Percentiles rank a stretch among this genome's conserved stretches.
Conservation (phyloP, 371 early-diverging fungal species). For the Zychaea mexicana region DNA sequence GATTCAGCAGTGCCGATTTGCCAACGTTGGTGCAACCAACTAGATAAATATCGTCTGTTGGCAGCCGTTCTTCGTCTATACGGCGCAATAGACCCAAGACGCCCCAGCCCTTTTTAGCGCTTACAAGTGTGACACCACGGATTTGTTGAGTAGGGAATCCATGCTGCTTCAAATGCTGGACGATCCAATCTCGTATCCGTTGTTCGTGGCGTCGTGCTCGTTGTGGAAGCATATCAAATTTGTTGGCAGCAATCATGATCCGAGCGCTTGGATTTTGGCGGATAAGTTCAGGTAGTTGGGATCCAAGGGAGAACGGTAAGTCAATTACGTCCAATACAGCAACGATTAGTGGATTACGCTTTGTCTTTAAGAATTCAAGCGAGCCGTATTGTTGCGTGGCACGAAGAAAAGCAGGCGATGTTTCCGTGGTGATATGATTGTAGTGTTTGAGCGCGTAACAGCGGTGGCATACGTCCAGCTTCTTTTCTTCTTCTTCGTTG, state of each 20-base stretch:
- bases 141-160: constrained; percentile 47
- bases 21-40: constrained; percentile 77
- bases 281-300: constrained; percentile 41
- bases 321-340: constrained; percentile 68
- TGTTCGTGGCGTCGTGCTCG: constrained; percentile 49
- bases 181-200: constrained; percentile 60
- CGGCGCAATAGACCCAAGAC: constrained; percentile 50
- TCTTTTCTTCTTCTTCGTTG: constrained; percentile 10
- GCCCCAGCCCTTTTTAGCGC: constrained; percentile 67
- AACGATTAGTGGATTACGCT: constrained; percentile 53
- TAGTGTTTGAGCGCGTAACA: constrained; percentile 58
- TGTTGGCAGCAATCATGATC: constrained; percentile 68
- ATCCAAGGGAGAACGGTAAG: constrained; percentile 59
- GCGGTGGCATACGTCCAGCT: constrained; percentile 59
- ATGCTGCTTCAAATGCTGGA: constrained; percentile 42
- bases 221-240: constrained; percentile 64
- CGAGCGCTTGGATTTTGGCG: constrained; percentile 47
- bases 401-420: constrained; percentile 44
- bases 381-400: constrained; percentile 57
- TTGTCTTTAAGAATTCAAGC: constrained; percentile 59
- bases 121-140: constrained; percentile 52
- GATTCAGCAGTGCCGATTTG: constrained; percentile 72
- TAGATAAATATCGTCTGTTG: constrained; percentile 68
- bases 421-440: constrained; percentile 41
- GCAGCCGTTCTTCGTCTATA: constrained; percentile 42